A percentile compares a stretch with the other conserved stretches of the same genome.
phyloP scores from a whole-genome alignment of 768 basidiomycete species.

The Russula earlei region DNA sequence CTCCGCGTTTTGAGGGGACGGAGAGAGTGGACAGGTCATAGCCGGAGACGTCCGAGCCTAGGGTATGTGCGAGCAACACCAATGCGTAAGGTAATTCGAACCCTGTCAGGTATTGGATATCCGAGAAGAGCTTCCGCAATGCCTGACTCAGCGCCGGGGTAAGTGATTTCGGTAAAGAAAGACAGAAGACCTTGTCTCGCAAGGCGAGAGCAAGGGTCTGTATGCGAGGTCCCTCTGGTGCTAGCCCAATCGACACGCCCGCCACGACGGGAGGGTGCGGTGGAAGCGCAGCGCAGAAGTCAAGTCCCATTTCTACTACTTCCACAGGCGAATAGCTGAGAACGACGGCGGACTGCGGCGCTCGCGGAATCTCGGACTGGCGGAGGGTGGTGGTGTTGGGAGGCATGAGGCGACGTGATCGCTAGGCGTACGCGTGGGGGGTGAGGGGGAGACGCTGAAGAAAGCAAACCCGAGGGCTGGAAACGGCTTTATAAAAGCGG shows the following conservation, averaged over 20 bases:
- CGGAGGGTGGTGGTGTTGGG: background rate
- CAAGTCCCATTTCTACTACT: background rate
- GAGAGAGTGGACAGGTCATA: slow-evolving; percentile 8
- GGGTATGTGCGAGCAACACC: background rate
- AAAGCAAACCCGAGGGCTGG: too few relatives aligned
- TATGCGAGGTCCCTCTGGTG: background rate
- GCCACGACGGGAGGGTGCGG: background rate
- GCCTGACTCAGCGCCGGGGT: background rate
- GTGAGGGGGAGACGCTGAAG: too few relatives aligned
- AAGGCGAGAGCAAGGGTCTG: background rate
- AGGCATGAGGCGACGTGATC: background rate
- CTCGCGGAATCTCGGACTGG: background rate
- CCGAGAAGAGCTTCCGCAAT: slow-evolving; percentile 11
- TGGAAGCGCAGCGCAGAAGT: background rate
- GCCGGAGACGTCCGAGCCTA: background rate
- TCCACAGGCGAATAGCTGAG: background rate
- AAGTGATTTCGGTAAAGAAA: background rate
- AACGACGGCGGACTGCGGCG: background rate
- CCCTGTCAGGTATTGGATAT: slow-evolving; percentile 5
- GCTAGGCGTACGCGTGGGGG: background rate
- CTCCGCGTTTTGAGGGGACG: background rate
- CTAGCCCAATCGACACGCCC: background rate
- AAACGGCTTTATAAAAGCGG: too few relatives aligned
- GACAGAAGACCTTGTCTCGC: background rate
- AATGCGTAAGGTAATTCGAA: slow-evolving; percentile 8